Base-by-base conservation (phyloP, 2,329 filamentous ascomycete species). In the Paraconiothyrium brasiliense region DNA sequence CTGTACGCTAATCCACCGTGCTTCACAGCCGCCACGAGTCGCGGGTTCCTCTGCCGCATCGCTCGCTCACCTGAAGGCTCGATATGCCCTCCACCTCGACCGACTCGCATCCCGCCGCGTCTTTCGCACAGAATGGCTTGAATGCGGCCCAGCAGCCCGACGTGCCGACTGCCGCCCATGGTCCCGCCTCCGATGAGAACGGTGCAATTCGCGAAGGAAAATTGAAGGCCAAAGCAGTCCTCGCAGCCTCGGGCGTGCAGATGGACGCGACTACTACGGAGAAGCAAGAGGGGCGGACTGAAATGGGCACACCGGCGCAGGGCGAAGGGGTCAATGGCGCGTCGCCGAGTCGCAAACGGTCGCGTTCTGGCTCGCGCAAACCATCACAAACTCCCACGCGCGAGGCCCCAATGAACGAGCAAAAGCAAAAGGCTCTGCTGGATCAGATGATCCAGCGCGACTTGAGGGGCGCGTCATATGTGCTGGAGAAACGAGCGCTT, bases 391-490 rank as follows among this genome's bases (percentile, higher is more conserved):
- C 71, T 20, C 67, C 74, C 64, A 49, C 76, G 70, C 63, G 79
- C 69, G 62, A 76, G 70, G 51, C 22, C 49, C 79, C 80, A 67
- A 82, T 77, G 24, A 74, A 72, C 70, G 67, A 77, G 60, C 67
- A 66, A 67, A 76, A 68, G 67, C 73, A 76, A 69, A 73, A 65
- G 13, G 80, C 86, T 34, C 78, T 88, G 39, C 80, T 91, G 41
- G 84, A 90, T 54, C 84, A 88, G 70, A 91, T 90, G 78, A 84
- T 89, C 54, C 84, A 86, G 67, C 86, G 88, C 71, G 89, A 92
- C 71, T 82, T 89, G 48, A 71, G 87, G 3, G 84, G 89, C 71
- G 83, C 84, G 30, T 85, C 80, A 5, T 83, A 87, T 35, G 79
- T 89, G 62, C 76, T 81, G 47, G 80, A 84, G 44, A 83, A 84